phyloP scores from a whole-genome alignment of 306 rosid genomes.

The Leucaena leucocephala region DNA sequence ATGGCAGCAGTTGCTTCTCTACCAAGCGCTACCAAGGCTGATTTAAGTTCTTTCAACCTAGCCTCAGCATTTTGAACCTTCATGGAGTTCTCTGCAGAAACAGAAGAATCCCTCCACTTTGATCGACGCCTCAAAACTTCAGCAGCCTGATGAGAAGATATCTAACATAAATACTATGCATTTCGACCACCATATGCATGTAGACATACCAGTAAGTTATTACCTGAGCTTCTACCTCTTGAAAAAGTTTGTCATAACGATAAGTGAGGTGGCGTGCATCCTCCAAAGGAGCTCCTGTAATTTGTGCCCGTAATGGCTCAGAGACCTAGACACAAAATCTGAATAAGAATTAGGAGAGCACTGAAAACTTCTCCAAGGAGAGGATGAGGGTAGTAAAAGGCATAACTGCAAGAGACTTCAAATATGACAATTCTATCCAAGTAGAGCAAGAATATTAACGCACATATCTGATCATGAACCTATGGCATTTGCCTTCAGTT shows the following conservation, averaged over 20 bases:
- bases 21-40: constrained; percentile 80
- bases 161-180: constrained; percentile 41
- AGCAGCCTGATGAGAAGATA: constrained; percentile 70
- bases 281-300: constrained; percentile 92
- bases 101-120: constrained; percentile 72
- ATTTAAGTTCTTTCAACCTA: constrained; percentile 80
- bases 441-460: background rate
- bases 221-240: constrained; percentile 90
- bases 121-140: constrained; percentile 90
- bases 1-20: constrained; percentile 87
- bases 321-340: constrained; percentile 71
- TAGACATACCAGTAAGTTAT: constrained; percentile 33
- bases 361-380: background rate
- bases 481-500: background rate
- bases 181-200: constrained; percentile 41
- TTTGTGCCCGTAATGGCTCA: constrained; percentile 82
- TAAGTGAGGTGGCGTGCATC: constrained; percentile 94
- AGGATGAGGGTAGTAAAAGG: background rate
- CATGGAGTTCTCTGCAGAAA: constrained; percentile 69
- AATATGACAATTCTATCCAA: constrained; percentile 17
- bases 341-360: constrained; percentile 55
- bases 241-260: constrained; percentile 82
- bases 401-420: constrained; percentile 35
- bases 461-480: background rate
- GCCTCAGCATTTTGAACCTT: constrained; percentile 86